Conservation (phyloP, 345 rosid species). For the Salix suchowensis region DNA sequence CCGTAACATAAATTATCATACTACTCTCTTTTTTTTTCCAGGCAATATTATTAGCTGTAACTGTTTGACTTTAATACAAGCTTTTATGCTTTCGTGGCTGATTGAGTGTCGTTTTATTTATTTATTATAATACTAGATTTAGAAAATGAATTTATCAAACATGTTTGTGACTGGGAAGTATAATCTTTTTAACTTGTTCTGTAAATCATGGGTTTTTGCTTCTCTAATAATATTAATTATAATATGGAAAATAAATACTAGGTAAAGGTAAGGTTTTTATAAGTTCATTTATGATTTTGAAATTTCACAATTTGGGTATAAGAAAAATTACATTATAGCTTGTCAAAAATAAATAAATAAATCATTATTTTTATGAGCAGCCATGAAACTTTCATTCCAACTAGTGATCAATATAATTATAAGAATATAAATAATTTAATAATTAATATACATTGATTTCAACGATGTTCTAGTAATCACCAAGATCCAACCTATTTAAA, state of each 20-base stretch:
- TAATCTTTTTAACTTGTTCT: too few relatives aligned
- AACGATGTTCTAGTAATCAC: neutral
- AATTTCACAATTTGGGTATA: neutral
- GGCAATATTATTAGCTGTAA: neutral
- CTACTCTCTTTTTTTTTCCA: neutral
- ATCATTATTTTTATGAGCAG: neutral
- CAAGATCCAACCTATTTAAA: neutral
- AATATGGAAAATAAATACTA: neutral
- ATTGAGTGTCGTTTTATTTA: neutral
- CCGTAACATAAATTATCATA: neutral
- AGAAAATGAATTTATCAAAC: too few relatives aligned
- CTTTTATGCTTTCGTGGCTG: neutral
- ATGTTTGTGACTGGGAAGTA: neutral
- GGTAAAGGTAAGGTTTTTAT: neutral
- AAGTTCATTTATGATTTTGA: neutral
- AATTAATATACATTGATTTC: neutral
- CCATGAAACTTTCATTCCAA: neutral
- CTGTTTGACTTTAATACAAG: neutral
- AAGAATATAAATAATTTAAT: neutral
- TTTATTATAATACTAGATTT: too few relatives aligned
- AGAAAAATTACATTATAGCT: neutral
- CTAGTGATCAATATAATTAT: neutral
- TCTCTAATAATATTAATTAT: neutral
- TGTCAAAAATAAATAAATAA: too few relatives aligned
- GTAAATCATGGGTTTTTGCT: neutral